Percentiles rank a stretch among this genome's conserved stretches.
These are phyloP conservation scores for Fusarium kyushuense DNA, from an alignment of 2,329 filamentous ascomycete genomes.

Conservation along the genomic window DNA sequence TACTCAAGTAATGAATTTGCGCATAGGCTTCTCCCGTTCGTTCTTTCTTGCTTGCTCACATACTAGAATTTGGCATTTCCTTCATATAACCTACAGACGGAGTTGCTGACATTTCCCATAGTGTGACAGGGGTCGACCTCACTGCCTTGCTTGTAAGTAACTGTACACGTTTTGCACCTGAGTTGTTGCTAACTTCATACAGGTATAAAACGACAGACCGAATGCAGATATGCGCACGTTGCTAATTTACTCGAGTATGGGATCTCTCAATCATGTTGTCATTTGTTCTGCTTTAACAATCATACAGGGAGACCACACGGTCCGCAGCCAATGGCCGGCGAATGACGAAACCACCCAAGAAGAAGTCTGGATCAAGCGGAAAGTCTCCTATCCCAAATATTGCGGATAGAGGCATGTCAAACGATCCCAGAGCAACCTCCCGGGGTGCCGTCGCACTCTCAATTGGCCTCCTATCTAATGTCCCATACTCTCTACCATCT, in stretches of 20 bases:
- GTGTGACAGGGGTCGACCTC: constrained; percentile 80
- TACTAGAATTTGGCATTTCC: background rate
- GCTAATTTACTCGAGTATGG: constrained; percentile 81
- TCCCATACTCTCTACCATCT: constrained; percentile 77
- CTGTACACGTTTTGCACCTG: background rate
- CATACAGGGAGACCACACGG: constrained; percentile 67
- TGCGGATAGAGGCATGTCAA: constrained; percentile 64
- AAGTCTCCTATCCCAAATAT: constrained; percentile 64
- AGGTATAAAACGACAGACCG: constrained; percentile 81
- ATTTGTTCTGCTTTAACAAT: constrained; percentile 27
- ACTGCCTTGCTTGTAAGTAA: constrained; percentile 72
- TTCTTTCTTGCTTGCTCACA: background rate
- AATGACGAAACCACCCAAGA: constrained; percentile 69
- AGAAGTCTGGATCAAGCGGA: constrained; percentile 58
- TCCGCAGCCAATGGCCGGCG: constrained; percentile 65
- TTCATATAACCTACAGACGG: background rate
- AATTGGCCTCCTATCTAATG: constrained; percentile 75
- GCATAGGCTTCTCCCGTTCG: constrained; percentile 2
- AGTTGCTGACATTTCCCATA: constrained; percentile 53
- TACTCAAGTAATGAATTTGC: constrained; percentile 13
- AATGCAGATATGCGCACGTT: constrained; percentile 80
- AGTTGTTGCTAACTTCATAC: constrained; percentile 47
- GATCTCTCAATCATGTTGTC: background rate
- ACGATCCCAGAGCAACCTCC: constrained; percentile 58
- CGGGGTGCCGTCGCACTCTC: constrained; percentile 67